A percentile compares a stretch with the other conserved stretches of the same genome.
Conservation (phyloP, 768 basidiomycete species). For the Sutorius australiensis region DNA sequence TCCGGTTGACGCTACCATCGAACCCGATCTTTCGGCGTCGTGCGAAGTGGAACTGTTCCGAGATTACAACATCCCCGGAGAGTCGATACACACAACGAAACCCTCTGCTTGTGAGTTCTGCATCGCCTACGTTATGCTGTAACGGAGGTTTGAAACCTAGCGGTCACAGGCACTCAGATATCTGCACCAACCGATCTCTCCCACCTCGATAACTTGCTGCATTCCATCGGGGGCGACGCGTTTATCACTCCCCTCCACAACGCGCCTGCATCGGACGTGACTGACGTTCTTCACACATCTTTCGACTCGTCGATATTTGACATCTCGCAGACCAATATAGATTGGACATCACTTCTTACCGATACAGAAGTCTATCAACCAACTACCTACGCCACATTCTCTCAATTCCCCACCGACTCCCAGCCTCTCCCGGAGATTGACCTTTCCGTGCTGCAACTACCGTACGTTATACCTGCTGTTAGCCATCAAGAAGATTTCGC, state of each 20-base stretch:
- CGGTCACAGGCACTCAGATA: neutral
- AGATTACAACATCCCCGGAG: slow-evolving; percentile 19
- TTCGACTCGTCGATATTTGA: slow-evolving; percentile 2
- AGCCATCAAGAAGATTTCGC: neutral
- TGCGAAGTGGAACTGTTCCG: slow-evolving; percentile 36
- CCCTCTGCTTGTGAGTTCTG: slow-evolving; percentile 3
- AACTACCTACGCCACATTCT: neutral
- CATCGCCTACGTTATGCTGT: neutral
- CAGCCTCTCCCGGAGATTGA: slow-evolving; percentile 22
- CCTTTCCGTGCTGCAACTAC: slow-evolving; percentile 24
- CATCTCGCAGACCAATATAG: neutral
- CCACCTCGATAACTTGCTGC: slow-evolving; percentile 10
- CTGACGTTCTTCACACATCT: neutral
- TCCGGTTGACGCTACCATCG: slow-evolving; percentile 16
- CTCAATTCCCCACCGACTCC: neutral
- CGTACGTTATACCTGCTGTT: neutral
- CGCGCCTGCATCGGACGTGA: neutral
- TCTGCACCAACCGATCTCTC: neutral
- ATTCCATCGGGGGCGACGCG: neutral
- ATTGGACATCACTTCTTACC: slow-evolving; percentile 19
- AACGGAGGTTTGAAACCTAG: neutral
- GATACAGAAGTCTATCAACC: neutral
- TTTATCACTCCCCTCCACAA: neutral
- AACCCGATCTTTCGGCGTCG: slow-evolving; percentile 23
- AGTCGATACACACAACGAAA: neutral